These are phyloP conservation scores for Sporothrix brasiliensis DNA, from an alignment of 2,329 filamentous ascomycete species.

Conservation along the genomic window DNA sequence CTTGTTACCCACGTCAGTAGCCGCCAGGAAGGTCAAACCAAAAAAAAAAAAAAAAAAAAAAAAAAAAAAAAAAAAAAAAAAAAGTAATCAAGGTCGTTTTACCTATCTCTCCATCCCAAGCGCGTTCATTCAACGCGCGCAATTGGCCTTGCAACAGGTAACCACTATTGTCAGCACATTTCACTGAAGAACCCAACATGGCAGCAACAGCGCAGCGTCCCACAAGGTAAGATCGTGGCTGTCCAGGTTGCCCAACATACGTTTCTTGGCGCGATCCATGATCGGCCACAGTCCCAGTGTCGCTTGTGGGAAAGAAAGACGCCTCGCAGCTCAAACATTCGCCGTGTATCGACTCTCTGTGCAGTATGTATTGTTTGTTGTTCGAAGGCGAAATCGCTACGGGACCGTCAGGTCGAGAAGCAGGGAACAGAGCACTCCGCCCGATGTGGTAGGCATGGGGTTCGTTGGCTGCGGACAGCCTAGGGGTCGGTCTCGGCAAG, in stretches of 20 bases:
- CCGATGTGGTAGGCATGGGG: conserved; percentile 51
- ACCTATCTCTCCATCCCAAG: conserved; percentile 91
- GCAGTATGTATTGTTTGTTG: background rate
- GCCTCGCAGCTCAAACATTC: conserved; percentile 25
- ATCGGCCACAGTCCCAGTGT: conserved; percentile 43
- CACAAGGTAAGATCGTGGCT: background rate
- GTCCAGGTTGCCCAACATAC: conserved; percentile 46
- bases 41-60: no score
- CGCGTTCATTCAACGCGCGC: conserved; percentile 81
- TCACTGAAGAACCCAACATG: background rate
- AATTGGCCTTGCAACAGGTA: conserved; percentile 70
- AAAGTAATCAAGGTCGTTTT: conserved; percentile 22
- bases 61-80: no score
- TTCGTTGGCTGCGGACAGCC: conserved; percentile 31
- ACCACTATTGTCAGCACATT: conserved; percentile 37
- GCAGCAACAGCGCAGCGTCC: background rate
- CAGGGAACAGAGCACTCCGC: conserved; percentile 48
- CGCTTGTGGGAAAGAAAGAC: conserved; percentile 7
- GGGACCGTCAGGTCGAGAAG: conserved; percentile 49
- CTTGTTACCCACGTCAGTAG: conserved; percentile 48
- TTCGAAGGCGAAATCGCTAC: conserved; percentile 42
- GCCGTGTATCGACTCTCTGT: background rate
- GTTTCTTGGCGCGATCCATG: conserved; percentile 69
- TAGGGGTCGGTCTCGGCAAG: conserved; percentile 26
- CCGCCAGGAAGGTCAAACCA: background rate